These are phyloP conservation scores for Debaryomyces castellii DNA, from an alignment of 805 yeast species.

Conservation along the genomic window DNA sequence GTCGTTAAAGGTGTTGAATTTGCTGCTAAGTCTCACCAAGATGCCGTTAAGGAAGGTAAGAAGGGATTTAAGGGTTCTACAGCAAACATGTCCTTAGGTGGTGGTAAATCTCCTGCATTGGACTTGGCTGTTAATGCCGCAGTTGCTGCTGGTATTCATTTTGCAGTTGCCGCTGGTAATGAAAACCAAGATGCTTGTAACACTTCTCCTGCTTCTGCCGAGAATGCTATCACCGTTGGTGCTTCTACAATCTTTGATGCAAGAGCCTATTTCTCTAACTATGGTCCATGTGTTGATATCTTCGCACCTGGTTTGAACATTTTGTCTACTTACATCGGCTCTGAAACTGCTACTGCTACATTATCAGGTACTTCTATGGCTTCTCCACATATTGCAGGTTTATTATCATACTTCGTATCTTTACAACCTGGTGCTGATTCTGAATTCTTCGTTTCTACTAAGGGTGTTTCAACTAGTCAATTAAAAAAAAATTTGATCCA, in stretches of 20 bases:
- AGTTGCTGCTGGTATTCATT: constrained; percentile 81
- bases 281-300: constrained; percentile 92
- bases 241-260: constrained; percentile 86
- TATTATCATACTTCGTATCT: constrained; percentile 84
- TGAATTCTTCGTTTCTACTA: constrained; percentile 54
- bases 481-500: constrained; percentile 73
- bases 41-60: constrained; percentile 48
- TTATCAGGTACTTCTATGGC: constrained; percentile 98
- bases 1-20: constrained; percentile 83
- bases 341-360: constrained; percentile 72
- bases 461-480: constrained; percentile 65
- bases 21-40: constrained; percentile 73
- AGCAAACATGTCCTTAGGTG: constrained; percentile 93
- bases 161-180: constrained; percentile 97
- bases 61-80: constrained; percentile 81
- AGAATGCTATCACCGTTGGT: constrained; percentile 86
- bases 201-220: constrained; percentile 88
- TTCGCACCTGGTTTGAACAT: constrained; percentile 96
- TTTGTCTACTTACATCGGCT: constrained; percentile 80
- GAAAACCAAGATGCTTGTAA: constrained; percentile 91
- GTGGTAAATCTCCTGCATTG: constrained; percentile 85
- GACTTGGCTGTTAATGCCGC: constrained; percentile 90
- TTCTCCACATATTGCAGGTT: constrained; percentile 92
- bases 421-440: constrained; percentile 76
- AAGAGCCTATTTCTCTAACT: constrained; percentile 95